Evolutionary conservation across 1,139 yeast species (phyloP).

Genomic region (Meyerozyma athensensis): DNA sequence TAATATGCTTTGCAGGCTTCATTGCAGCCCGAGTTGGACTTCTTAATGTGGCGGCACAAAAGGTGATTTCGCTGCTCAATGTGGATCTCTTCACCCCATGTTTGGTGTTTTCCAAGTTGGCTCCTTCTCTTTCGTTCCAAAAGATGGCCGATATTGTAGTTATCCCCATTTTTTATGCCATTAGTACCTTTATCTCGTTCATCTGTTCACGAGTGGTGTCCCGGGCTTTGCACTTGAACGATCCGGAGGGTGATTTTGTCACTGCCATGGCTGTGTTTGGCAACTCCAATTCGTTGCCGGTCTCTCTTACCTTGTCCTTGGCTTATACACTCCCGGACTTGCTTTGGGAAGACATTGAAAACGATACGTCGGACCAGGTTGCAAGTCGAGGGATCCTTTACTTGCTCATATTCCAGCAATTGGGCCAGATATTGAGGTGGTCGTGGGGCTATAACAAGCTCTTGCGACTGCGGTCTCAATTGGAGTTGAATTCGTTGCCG

Average conservation of each 20-base stretch:
- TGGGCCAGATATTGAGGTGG: conserved; percentile 83
- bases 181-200: conserved; percentile 61
- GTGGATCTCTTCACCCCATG: conserved; percentile 84
- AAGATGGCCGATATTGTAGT: conserved; percentile 66
- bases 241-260: conserved; percentile 70
- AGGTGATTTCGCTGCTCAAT: conserved; percentile 60
- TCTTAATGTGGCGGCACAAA: conserved; percentile 58
- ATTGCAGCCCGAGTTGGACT: conserved; percentile 60
- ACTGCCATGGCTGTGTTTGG: conserved; percentile 90
- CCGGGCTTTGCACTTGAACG: conserved; percentile 45
- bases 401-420: conserved; percentile 73
- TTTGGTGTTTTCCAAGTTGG: conserved; percentile 73
- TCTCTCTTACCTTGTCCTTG: conserved; percentile 66
- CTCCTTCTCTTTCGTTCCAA: conserved; percentile 63
- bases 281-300: conserved; percentile 75
- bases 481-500: conserved; percentile 33
- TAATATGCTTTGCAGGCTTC: conserved; percentile 69
- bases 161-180: conserved; percentile 66
- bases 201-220: conserved; percentile 49
- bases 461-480: conserved; percentile 46
- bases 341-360: conserved; percentile 66
- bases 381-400: conserved; percentile 80
- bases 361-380: conserved; percentile 64
- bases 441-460: conserved; percentile 87
- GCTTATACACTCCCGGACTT: conserved; percentile 71